Conservation (phyloP, 2,329 filamentous ascomycete genomes). For the Nemania bipapillata region DNA sequence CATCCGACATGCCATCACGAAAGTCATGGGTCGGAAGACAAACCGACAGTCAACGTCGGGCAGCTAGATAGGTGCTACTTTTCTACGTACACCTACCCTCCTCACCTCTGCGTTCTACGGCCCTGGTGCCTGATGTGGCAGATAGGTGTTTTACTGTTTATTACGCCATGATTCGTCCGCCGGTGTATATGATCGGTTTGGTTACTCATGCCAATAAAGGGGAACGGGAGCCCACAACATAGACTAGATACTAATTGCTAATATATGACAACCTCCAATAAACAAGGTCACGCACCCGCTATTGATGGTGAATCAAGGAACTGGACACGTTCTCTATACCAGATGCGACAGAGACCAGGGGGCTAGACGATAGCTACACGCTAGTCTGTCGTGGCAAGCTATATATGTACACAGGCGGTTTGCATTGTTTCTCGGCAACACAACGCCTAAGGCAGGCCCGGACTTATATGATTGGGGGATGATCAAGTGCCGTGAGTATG, state of each 20-base stretch:
- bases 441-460: neutral
- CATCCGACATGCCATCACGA: slow-evolving; percentile 92
- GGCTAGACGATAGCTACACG: neutral
- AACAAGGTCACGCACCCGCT: neutral
- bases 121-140: slow-evolving; percentile 22
- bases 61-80: slow-evolving; percentile 45
- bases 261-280: slow-evolving; percentile 35
- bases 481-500: slow-evolving; percentile 1
- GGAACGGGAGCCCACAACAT: slow-evolving; percentile 17
- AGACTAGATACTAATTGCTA: slow-evolving; percentile 48
- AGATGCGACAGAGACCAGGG: slow-evolving; percentile 1
- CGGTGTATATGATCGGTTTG: neutral
- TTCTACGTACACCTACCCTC: slow-evolving; percentile 20
- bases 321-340: neutral
- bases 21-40: slow-evolving; percentile 78
- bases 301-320: neutral
- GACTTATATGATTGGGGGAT: neutral
- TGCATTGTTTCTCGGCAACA: slow-evolving; percentile 9
- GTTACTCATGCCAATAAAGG: slow-evolving; percentile 12
- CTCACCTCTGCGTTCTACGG: slow-evolving; percentile 32
- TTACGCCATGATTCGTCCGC: slow-evolving; percentile 20
- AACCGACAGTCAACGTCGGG: slow-evolving; percentile 59
- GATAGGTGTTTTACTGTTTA: slow-evolving; percentile 23
- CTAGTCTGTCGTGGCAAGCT: slow-evolving; percentile 7
- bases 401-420: neutral